Evolutionary conservation across 2,329 filamentous ascomycete species (phyloP).

Genomic region (Fusarium proliferatum): DNA sequence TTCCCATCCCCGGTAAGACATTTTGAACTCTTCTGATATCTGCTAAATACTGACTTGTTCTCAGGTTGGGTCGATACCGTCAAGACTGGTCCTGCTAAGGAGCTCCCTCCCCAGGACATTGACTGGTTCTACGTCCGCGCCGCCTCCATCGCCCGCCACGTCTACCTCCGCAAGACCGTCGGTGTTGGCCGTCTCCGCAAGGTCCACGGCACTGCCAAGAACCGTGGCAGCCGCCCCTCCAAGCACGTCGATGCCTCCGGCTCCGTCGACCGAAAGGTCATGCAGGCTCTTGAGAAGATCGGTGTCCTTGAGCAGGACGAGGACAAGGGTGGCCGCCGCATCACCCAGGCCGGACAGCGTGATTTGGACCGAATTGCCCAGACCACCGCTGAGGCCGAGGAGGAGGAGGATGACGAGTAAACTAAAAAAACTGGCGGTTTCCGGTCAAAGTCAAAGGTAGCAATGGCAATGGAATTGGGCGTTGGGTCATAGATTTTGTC

Average conservation of each 20-base stretch:
- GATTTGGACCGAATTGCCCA: slow-evolving; percentile 97
- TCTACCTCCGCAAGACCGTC: slow-evolving; percentile 99
- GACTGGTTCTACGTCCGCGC: slow-evolving; percentile 97
- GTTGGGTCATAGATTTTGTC: slow-evolving; percentile 55
- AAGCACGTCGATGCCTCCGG: slow-evolving; percentile 97
- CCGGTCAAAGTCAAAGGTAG: slow-evolving; percentile 36
- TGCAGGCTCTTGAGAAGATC: slow-evolving; percentile 99
- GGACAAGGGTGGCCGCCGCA: slow-evolving; percentile 98
- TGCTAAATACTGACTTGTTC: slow-evolving; percentile 6
- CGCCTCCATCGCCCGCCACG: slow-evolving; percentile 94
- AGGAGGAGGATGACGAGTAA: slow-evolving; percentile 74
- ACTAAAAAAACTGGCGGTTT: slow-evolving; percentile 56
- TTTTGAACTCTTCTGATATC: fast-evolving
- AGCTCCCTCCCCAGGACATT: slow-evolving; percentile 96
- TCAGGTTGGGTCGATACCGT: slow-evolving; percentile 98
- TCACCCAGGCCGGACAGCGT: slow-evolving; percentile 97
- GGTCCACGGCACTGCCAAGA: slow-evolving; percentile 96
- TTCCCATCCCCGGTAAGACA: slow-evolving; percentile 84
- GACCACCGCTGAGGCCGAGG: slow-evolving; percentile 79
- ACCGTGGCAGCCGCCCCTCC: slow-evolving; percentile 90
- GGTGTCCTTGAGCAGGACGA: slow-evolving; percentile 97
- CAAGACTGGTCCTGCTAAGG: slow-evolving; percentile 96
- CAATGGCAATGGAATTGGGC: slow-evolving; percentile 52
- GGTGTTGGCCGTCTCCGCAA: slow-evolving; percentile 98
- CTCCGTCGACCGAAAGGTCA: slow-evolving; percentile 95